A percentile compares a stretch with the other conserved stretches of the same genome.
Conservation (phyloP, 306 rosid genomes). For the Acacia melanoxylon region DNA sequence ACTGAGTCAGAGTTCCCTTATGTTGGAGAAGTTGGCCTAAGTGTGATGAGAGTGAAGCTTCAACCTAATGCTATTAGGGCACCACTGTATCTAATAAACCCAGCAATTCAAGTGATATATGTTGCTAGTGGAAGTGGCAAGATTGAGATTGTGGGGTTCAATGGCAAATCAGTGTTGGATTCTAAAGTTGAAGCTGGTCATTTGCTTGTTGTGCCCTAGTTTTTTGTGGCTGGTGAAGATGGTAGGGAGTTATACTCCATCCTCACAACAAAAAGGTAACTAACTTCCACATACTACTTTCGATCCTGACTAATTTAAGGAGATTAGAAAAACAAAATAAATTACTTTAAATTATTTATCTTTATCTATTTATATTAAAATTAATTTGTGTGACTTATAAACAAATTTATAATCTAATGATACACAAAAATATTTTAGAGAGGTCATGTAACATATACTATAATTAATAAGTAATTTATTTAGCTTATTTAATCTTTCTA, state of each 20-base stretch:
- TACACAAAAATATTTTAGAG: too few relatives aligned
- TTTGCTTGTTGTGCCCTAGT: constrained; percentile 46
- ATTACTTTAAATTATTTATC: too few relatives aligned
- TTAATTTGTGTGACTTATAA: too few relatives aligned
- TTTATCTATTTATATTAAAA: too few relatives aligned
- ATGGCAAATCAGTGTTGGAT: neutral
- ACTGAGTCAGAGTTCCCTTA: constrained; percentile 37
- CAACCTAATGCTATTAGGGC: constrained; percentile 15
- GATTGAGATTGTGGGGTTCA: constrained; percentile 16
- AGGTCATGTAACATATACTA: too few relatives aligned
- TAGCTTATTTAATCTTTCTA: too few relatives aligned
- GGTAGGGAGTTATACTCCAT: constrained; percentile 45
- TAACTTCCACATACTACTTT: too few relatives aligned
- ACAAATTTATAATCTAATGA: too few relatives aligned
- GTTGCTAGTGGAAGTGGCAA: constrained; percentile 35
- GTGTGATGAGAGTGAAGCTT: constrained; percentile 28
- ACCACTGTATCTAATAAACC: neutral
- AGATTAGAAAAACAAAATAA: too few relatives aligned
- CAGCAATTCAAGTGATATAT: constrained; percentile 10
- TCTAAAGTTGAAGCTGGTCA: constrained; percentile 37
- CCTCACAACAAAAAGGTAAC: constrained; percentile 11
- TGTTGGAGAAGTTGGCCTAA: constrained; percentile 18
- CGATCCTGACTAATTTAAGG: too few relatives aligned
- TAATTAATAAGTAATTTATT: too few relatives aligned
- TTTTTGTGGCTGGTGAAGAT: constrained; percentile 34